Percentiles rank a stretch among this genome's conserved stretches.
Conservation (phyloP, 164 flowering plant genomes). For the Kingdonia uniflora region DNA sequence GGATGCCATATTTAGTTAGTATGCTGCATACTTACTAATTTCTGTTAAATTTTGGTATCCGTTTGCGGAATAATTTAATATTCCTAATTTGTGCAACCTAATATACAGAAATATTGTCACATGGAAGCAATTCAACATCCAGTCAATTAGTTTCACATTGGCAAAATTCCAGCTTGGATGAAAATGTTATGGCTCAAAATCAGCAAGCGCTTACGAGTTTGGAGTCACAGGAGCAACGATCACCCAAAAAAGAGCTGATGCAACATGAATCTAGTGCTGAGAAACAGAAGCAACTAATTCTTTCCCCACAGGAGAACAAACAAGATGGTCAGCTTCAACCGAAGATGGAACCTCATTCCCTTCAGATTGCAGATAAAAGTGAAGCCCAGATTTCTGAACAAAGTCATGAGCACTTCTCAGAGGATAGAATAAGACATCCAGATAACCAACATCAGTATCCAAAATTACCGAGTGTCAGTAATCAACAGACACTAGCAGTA, state of each 20-base stretch:
- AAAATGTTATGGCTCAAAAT: slow-evolving; percentile 20
- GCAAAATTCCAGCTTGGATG: slow-evolving; percentile 43
- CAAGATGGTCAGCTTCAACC: slow-evolving; percentile 22
- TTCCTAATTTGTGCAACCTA: no score
- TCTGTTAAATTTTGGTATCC: no score
- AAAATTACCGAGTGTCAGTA: slow-evolving; percentile 20
- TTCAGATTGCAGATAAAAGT: slow-evolving; percentile 29
- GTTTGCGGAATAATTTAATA: no score
- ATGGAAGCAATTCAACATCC: slow-evolving; percentile 33
- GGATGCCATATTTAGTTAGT: no score
- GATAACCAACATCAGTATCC: slow-evolving; percentile 32
- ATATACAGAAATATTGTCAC: slow-evolving; percentile 29
- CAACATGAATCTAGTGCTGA: slow-evolving; percentile 30
- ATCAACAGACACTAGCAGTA: slow-evolving; percentile 23
- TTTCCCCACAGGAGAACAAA: slow-evolving; percentile 21
- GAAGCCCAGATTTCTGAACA: slow-evolving; percentile 30
- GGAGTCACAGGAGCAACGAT: slow-evolving; percentile 26
- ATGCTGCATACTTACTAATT: no score
- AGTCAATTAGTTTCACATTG: slow-evolving; percentile 38
- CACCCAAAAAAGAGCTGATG: slow-evolving; percentile 24
- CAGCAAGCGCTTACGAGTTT: slow-evolving; percentile 20
- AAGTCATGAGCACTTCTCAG: slow-evolving; percentile 23
- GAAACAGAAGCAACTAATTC: slow-evolving; percentile 26
- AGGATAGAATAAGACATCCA: slow-evolving; percentile 19
- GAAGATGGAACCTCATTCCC: slow-evolving; percentile 20